These are phyloP conservation scores for Fragilaria crotonensis DNA, from an alignment of 108 stramenopile genomes.

Conservation along the genomic window DNA sequence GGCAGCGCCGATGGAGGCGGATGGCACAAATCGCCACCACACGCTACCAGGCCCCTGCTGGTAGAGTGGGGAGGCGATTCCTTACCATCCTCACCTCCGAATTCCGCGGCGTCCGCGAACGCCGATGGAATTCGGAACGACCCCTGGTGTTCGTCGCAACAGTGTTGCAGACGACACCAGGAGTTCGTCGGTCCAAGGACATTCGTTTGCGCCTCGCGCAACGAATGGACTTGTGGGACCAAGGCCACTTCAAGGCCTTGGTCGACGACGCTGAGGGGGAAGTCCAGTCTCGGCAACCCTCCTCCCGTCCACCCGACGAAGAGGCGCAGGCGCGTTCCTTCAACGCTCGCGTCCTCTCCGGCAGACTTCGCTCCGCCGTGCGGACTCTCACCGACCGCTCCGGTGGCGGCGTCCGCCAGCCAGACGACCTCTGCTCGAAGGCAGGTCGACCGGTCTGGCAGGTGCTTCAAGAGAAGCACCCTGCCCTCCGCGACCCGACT, in stretches of 20 bases:
- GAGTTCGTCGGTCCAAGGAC: slow-evolving; percentile 10
- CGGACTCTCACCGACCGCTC: slow-evolving; percentile 9
- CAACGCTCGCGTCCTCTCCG: slow-evolving; percentile 17
- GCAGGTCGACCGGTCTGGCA: slow-evolving; percentile 13
- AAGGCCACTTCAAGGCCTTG: slow-evolving; percentile 6
- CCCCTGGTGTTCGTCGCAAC: too few species aligned
- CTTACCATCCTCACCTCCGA: too few species aligned
- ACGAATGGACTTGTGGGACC: slow-evolving; percentile 15
- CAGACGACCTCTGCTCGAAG: slow-evolving; percentile 18
- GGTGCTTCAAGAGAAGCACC: slow-evolving; percentile 20
- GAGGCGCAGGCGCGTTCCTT: slow-evolving; percentile 10
- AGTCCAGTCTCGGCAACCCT: too few species aligned
- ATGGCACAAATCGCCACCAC: too few species aligned
- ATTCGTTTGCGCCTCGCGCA: slow-evolving; percentile 4
- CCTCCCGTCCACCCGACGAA: slow-evolving; percentile 2
- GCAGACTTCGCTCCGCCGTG: slow-evolving; percentile 16
- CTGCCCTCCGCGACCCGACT: not conserved
- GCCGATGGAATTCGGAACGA: too few species aligned
- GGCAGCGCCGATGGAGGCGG: too few species aligned
- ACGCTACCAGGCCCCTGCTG: too few species aligned
- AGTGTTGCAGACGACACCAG: too few species aligned
- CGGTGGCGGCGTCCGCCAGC: slow-evolving; percentile 8
- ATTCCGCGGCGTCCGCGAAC: too few species aligned
- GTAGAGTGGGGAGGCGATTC: too few species aligned
- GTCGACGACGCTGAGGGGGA: too few species aligned